Base-by-base conservation (phyloP, 1,284 basidiomycete species). In the Athelia psychrophila region DNA sequence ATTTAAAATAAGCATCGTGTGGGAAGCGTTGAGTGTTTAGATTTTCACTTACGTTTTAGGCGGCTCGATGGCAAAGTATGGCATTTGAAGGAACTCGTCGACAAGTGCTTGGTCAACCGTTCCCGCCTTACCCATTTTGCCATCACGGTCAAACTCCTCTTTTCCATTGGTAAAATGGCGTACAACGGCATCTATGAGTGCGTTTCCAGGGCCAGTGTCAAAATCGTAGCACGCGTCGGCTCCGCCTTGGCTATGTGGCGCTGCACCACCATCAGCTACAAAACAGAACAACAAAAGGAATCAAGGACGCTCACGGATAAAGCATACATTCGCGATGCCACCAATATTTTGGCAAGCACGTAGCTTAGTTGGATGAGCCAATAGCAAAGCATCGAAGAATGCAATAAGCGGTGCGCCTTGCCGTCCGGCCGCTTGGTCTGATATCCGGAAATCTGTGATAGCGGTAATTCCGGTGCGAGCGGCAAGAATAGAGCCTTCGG, bases 261-360 rank as follows among this genome's bases (percentile, higher is more conserved):
- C 38, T 42, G 20, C 6, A n/a, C 13, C 5, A 6, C 27, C 16
- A 8, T 42, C n/a, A 42, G 20, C 38, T n/a, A 42, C 5, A 42
- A n/a, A 22, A 42, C 6, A 8, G n/a, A 16, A n/a, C 8, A 35
- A 35, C n/a, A 12, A 35, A 12, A 42, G 9, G 38, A 42, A 22
- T 18, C 8, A 22, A 42, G 38, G n/a, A 5, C 6, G n/a, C 38
- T 42, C 38, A 42, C 38, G 50, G 27, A 48, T 47, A 32, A 51
- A 48, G 45, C 50, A 51, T 15, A 51, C 50, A 32, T 51, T 51
- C 20, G 49, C 49, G 44, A 51, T 47, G n/a, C 44, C 44, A 19
- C 49, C 50, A 19, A 51, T 51, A 32, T 47, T 51, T 36, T 51
- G 44, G 42, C 50, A 51, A 12, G 42, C 42, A 25, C 49, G 49